Evolutionary conservation across 345 rosid species (phyloP).

Genomic region (Cardamine resedifolia): DNA sequence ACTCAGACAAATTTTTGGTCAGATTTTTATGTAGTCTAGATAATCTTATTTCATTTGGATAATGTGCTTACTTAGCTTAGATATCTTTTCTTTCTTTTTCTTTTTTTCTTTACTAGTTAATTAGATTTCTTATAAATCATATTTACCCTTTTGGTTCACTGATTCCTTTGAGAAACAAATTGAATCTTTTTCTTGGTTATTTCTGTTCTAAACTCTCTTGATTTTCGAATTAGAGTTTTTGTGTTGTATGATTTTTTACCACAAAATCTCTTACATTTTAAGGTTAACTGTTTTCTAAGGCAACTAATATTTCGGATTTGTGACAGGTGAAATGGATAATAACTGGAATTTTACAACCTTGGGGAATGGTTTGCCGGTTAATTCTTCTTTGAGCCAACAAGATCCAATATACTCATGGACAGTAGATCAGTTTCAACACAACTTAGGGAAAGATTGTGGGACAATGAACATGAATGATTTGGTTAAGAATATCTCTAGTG

Average conservation of each 20-base stretch:
- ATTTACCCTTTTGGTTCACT: not conserved
- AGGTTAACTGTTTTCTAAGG: not conserved
- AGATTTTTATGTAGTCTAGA: not conserved
- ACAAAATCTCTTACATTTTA: not conserved
- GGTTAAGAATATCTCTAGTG: constrained; percentile 55
- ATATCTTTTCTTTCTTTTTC: not conserved
- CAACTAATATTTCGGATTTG: not conserved
- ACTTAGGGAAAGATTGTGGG: constrained; percentile 69
- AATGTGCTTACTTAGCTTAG: constrained; percentile 2
- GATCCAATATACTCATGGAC: constrained; percentile 66
- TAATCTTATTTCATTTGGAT: not conserved
- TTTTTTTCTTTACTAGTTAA: not conserved
- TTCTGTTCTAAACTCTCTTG: not conserved
- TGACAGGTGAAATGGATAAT: constrained; percentile 51
- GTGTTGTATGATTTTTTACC: not conserved
- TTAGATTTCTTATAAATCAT: constrained; percentile 19
- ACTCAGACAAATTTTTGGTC: not conserved
- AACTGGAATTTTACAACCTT: constrained; percentile 55
- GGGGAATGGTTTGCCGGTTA: constrained; percentile 38
- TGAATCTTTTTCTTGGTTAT: not conserved
- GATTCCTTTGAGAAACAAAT: not conserved
- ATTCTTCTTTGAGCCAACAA: constrained; percentile 44
- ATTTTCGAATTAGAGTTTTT: not conserved
- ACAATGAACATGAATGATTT: constrained; percentile 88
- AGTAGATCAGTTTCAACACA: constrained; percentile 66